Evolutionary conservation across 2,329 filamentous ascomycete genomes (phyloP).

Genomic region (Aphanocladium album): DNA sequence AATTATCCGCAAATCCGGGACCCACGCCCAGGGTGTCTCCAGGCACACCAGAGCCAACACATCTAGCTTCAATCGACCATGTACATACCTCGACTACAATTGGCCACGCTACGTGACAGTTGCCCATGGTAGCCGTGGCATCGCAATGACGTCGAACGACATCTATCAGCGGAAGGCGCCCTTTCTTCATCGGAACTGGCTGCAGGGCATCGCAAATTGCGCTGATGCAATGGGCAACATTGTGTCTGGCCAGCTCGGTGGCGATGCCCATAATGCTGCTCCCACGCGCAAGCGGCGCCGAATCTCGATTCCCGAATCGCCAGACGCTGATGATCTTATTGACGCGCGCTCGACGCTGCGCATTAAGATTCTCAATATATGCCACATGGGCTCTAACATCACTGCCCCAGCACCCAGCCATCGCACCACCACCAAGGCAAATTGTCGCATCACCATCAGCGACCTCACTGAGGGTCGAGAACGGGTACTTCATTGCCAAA

Average conservation of each 20-base stretch:
- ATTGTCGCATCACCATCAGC: constrained; percentile 33
- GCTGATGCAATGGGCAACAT: constrained; percentile 39
- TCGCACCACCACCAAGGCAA: constrained; percentile 28
- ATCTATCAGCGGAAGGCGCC: constrained; percentile 45
- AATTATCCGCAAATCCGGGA: too few species aligned
- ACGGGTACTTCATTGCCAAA: constrained; percentile 48
- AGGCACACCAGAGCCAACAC: too few species aligned
- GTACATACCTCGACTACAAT: too few species aligned
- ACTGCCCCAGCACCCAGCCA: constrained; percentile 25
- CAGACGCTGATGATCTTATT: constrained; percentile 29
- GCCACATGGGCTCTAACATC: constrained; percentile 41
- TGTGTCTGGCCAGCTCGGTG: constrained; percentile 32
- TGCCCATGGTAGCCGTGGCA: not conserved
- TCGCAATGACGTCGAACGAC: constrained; percentile 44
- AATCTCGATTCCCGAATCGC: constrained; percentile 34
- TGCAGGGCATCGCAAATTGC: constrained; percentile 40
- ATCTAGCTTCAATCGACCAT: too few species aligned
- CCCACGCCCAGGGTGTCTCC: too few species aligned
- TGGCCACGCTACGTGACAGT: too few species aligned
- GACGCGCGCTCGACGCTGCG: constrained; percentile 40
- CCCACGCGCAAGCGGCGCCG: constrained; percentile 48
- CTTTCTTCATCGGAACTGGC: constrained; percentile 52
- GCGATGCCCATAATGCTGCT: constrained; percentile 29
- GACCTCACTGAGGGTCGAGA: constrained; percentile 31
- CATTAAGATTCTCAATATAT: constrained; percentile 49